A percentile compares a stretch with the other conserved stretches of the same genome.
Evolutionary conservation across 306 rosid genomes (phyloP).

Genomic region (Acacia melanoxylon): DNA sequence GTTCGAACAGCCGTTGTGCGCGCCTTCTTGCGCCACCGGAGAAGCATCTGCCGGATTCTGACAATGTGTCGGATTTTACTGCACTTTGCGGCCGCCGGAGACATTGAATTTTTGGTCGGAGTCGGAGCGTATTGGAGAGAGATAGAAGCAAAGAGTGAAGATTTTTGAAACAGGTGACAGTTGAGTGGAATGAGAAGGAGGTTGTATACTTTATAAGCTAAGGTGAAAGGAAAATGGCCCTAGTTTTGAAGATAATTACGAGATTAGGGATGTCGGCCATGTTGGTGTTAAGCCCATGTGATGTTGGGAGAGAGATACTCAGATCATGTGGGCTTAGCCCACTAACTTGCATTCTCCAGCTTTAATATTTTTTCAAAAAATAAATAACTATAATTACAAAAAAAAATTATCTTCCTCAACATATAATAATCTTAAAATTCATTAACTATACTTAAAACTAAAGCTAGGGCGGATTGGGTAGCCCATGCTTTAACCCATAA

Average conservation of each 20-base stretch:
- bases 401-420: too few relatives aligned
- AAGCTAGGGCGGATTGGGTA: too few relatives aligned
- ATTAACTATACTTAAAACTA: too few relatives aligned
- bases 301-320: background rate
- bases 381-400: too few relatives aligned
- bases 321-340: conserved; percentile 46
- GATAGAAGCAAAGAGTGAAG: background rate
- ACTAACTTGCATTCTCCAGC: background rate
- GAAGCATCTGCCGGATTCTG: conserved; percentile 79
- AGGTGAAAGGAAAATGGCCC: conserved; percentile 3
- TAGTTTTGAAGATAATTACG: conserved; percentile 60
- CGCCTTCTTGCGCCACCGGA: conserved; percentile 74
- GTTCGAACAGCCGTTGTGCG: conserved; percentile 32
- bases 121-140: background rate
- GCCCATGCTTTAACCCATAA: too few relatives aligned
- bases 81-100: conserved; percentile 43
- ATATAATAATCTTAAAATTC: too few relatives aligned
- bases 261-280: conserved; percentile 31
- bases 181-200: background rate
- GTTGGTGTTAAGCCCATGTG: conserved; percentile 43
- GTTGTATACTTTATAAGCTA: background rate
- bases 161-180: background rate
- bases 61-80: conserved; percentile 85
- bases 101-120: conserved; percentile 30
- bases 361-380: background rate